These are phyloP conservation scores for Hypoxylon sp. DNA, from an alignment of 2,329 filamentous ascomycete genomes.

Conservation along the genomic window DNA sequence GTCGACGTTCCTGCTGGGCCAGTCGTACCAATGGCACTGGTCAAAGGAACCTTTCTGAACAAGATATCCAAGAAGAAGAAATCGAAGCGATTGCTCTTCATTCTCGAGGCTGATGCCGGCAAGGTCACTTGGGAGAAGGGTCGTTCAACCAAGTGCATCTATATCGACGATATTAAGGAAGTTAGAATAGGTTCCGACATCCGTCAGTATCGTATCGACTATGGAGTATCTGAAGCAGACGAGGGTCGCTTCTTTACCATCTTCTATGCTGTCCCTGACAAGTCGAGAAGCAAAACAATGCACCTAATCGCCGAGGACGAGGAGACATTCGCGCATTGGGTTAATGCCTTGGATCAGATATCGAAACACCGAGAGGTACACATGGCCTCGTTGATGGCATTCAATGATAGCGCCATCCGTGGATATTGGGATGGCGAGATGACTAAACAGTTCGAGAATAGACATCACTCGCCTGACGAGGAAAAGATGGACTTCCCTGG, in stretches of 20 bases:
- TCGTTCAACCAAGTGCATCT: conserved; percentile 85
- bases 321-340: conserved; percentile 83
- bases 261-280: conserved; percentile 84
- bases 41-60: conserved; percentile 81
- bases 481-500: conserved; percentile 83
- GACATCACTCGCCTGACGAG: conserved; percentile 67
- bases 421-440: conserved; percentile 91
- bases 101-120: conserved; percentile 85
- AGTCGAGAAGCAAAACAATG: conserved; percentile 86
- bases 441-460: conserved; percentile 74
- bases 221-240: conserved; percentile 75
- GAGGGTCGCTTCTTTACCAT: conserved; percentile 90
- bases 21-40: conserved; percentile 81
- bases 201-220: conserved; percentile 90
- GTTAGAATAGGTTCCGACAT: conserved; percentile 88
- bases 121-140: conserved; percentile 90
- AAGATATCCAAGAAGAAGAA: conserved; percentile 90
- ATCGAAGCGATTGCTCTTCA: conserved; percentile 77
- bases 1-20: conserved; percentile 71
- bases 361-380: conserved; percentile 88
- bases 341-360: conserved; percentile 84
- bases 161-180: conserved; percentile 95
- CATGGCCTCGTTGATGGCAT: conserved; percentile 90
- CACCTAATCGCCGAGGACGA: conserved; percentile 86
- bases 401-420: conserved; percentile 84